Conservation (phyloP, 2,329 filamentous ascomycete genomes). For the Aspergillus tubingensis region DNA sequence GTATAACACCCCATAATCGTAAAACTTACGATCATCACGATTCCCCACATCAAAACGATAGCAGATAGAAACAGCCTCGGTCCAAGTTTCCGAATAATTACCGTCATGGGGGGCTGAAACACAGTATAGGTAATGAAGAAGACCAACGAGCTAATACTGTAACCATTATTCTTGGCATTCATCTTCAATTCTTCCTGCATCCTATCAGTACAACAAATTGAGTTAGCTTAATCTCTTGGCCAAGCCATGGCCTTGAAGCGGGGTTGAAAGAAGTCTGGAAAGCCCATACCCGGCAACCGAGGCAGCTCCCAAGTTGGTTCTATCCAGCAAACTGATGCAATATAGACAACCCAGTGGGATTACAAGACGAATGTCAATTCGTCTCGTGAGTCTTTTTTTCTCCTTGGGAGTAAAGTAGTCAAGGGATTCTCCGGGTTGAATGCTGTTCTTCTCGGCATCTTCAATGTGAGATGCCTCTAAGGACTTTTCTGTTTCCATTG, state of each 20-base stretch:
- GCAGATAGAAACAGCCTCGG: neutral
- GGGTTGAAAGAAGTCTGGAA: neutral
- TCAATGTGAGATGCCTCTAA: neutral
- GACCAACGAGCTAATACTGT: slow-evolving; percentile 11
- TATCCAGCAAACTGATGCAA: slow-evolving; percentile 17
- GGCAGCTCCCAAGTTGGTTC: slow-evolving; percentile 19
- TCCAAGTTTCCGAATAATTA: neutral
- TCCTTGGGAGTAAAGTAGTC: neutral
- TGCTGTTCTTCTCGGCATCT: neutral
- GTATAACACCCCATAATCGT: neutral
- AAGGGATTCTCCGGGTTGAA: neutral
- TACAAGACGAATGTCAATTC: slow-evolving; percentile 18
- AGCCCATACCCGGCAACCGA: slow-evolving; percentile 16
- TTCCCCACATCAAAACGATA: neutral
- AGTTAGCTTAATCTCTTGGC: neutral
- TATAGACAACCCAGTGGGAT: slow-evolving; percentile 13
- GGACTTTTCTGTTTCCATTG: neutral
- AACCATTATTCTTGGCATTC: slow-evolving; percentile 20
- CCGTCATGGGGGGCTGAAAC: neutral
- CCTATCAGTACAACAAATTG: neutral
- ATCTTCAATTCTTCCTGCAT: slow-evolving; percentile 18
- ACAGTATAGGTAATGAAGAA: neutral
- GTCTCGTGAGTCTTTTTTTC: slow-evolving; percentile 2
- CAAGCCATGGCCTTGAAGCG: neutral
- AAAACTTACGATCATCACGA: neutral